These are phyloP conservation scores for Myxozyma neotropica DNA, from an alignment of 805 yeast species.

Conservation along the genomic window DNA sequence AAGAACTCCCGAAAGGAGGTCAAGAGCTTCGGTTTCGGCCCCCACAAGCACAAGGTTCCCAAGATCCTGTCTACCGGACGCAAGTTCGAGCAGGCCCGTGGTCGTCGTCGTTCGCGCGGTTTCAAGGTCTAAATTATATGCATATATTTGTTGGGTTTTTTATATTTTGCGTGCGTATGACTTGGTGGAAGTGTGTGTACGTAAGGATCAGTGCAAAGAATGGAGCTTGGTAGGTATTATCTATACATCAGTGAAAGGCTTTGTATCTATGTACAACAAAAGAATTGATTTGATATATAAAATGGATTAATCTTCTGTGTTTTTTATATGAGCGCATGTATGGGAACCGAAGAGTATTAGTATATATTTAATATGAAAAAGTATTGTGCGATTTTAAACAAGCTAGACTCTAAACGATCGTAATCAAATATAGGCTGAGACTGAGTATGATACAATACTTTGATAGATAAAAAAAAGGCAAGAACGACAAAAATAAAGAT, in stretches of 20 bases:
- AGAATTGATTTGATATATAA: not conserved
- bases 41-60: constrained; percentile 99
- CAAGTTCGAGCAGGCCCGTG: constrained; percentile 99
- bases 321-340: constrained; percentile 11
- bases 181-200: constrained; percentile 7
- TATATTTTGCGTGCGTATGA: constrained; percentile 10
- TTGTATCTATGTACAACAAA: constrained; percentile 15
- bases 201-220: constrained; percentile 11
- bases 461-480: too few relatives aligned
- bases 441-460: too few relatives aligned
- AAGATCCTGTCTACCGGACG: constrained; percentile 96
- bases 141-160: constrained; percentile 5
- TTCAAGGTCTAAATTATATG: constrained; percentile 86
- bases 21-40: constrained; percentile 99
- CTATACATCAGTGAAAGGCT: not conserved
- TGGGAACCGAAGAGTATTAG: constrained; percentile 8
- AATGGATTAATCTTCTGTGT: constrained; percentile 6
- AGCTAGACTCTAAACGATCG: too few relatives aligned
- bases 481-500: too few relatives aligned
- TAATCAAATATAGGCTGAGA: too few relatives aligned
- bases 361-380: constrained; percentile 5
- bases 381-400: constrained; percentile 4
- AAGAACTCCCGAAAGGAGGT: constrained; percentile 99
- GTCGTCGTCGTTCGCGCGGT: constrained; percentile 99
- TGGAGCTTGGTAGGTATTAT: not conserved